These are phyloP conservation scores for Synchytrium microbalum DNA, from an alignment of 371 early-diverging fungal species.

Conservation along the genomic window DNA sequence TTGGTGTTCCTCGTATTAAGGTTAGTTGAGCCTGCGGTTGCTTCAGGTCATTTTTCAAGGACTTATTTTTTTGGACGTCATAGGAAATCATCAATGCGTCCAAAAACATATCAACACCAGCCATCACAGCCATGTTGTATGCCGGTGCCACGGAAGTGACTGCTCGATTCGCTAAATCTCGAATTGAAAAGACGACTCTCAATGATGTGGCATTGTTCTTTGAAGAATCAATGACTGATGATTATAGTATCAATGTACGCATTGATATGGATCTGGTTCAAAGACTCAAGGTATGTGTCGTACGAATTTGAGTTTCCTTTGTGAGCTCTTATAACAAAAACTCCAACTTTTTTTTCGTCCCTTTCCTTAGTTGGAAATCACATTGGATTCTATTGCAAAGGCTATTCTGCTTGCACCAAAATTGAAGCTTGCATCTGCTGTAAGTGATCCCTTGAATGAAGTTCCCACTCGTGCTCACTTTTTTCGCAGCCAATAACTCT, in stretches of 20 bases:
- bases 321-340: background rate
- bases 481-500: background rate
- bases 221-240: constrained; percentile 74
- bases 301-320: constrained; percentile 8
- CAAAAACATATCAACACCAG: constrained; percentile 91
- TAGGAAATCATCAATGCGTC: constrained; percentile 54
- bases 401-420: constrained; percentile 76
- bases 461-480: background rate
- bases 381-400: constrained; percentile 55
- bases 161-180: constrained; percentile 91
- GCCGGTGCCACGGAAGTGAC: constrained; percentile 45
- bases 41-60: no score
- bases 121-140: constrained; percentile 75
- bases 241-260: constrained; percentile 68
- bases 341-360: background rate
- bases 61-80: no score
- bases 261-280: constrained; percentile 74
- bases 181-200: constrained; percentile 75
- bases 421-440: constrained; percentile 68
- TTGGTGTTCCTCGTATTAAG: constrained; percentile 99
- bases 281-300: constrained; percentile 45
- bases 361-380: constrained; percentile 64
- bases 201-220: constrained; percentile 72
- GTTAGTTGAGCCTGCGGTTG: no score
- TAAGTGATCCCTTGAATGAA: constrained; percentile 19